phyloP scores from a whole-genome alignment of 169 alveolate genomes.

The Eimeria zaria region DNA sequence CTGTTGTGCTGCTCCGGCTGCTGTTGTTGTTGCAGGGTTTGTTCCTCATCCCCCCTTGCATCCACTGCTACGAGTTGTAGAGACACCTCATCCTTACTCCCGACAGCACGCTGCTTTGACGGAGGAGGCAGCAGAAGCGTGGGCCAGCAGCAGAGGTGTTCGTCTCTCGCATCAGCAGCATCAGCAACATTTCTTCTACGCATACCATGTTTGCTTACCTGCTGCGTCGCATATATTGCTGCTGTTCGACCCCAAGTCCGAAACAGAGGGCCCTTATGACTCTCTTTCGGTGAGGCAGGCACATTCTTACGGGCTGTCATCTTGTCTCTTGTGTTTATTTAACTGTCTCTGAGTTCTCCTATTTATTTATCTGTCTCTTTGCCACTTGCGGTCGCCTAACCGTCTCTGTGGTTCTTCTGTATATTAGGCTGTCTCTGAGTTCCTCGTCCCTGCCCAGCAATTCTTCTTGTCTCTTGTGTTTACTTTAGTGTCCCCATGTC shows the following conservation, averaged over 20 bases:
- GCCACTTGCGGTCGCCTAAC: no score
- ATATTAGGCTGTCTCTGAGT: no score
- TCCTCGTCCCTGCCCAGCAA: no score
- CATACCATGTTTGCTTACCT: constrained; percentile 21
- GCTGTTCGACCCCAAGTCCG: constrained; percentile 58
- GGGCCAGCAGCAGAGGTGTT: constrained; percentile 74
- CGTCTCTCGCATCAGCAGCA: constrained; percentile 49
- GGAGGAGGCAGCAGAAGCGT: constrained; percentile 72
- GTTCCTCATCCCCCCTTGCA: constrained; percentile 25
- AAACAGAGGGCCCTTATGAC: constrained; percentile 66
- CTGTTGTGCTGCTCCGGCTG: neutral
- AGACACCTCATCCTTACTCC: constrained; percentile 55
- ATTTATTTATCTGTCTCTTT: neutral
- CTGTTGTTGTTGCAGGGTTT: constrained; percentile 45
- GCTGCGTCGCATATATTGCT: constrained; percentile 38
- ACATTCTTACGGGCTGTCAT: neutral
- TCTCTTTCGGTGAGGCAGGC: neutral
- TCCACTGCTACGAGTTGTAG: constrained; percentile 64
- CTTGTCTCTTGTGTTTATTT: neutral
- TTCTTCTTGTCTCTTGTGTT: neutral
- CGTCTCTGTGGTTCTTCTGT: no score
- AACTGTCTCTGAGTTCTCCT: neutral
- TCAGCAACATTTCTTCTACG: constrained; percentile 58
- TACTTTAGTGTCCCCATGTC: neutral
- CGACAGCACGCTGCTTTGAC: constrained; percentile 39